Base-by-base conservation (phyloP, 176 grass and related monocot species). In the Saccharum spontaneum region DNA sequence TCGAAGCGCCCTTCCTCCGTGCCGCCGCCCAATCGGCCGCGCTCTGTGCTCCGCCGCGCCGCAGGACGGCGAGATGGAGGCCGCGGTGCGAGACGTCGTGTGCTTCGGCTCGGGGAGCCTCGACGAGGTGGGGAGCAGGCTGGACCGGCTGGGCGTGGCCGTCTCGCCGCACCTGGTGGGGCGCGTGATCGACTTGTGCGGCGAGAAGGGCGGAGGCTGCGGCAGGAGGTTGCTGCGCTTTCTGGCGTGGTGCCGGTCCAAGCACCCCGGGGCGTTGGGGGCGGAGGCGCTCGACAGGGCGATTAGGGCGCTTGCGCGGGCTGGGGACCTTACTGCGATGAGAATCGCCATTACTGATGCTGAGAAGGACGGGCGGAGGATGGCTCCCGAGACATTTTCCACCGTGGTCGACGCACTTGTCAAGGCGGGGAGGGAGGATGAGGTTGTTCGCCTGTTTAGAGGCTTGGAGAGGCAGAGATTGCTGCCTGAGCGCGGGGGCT, bases 151-250 rank as follows among this genome's bases (percentile, higher is more conserved):
- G 26, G 71, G 71, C 61, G 31, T 91, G 30, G 7, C 50, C 16
- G 44, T 91, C 55, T 89, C 87, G 40, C 84, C 84, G 14, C 67
- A 78, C 9, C 68, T 91, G 30, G 11, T 90, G 5, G 37, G 40
- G 49, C 24, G 73, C 45, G 90, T 92, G 52, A 64, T 90, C 26
- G 85, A 88, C n/a, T 77, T 83, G 45, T 94, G 87, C 63, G 68
- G 64, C 39, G 74, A 76, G 31, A 49, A 14, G 46, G 43, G 61
- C 48, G 46, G 37, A 11, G 79, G n/a, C 31, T 69, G 55, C 0
- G 73, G 82, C 22, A 83, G 87, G 86, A 92, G 85, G 77, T 23
- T 94, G 45, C 88, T 90, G 33, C 85, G 93, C 40, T 94, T 92
- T 49, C 41, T 92, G 76, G 87, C 83, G 12, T 94, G 93, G 93